These are phyloP conservation scores for Tuber indicum DNA, from an alignment of 495 filamentous ascomycete species.

Conservation along the genomic window DNA sequence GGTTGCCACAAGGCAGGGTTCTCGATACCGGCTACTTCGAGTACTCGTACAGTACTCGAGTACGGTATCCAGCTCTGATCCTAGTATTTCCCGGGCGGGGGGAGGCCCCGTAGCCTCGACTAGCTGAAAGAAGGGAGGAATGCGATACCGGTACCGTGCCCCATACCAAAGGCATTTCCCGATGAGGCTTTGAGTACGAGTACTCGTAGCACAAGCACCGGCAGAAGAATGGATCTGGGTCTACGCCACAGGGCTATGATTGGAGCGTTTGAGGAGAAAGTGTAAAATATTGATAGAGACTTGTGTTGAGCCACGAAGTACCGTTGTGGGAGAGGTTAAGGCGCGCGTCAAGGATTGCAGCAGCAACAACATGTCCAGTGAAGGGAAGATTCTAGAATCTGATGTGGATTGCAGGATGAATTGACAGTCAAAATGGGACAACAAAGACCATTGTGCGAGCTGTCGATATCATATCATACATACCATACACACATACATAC, in stretches of 20 bases:
- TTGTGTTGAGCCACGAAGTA: constrained; percentile 5
- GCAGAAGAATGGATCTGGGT: background rate
- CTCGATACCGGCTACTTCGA: background rate
- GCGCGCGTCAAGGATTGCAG: background rate
- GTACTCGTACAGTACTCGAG: no score
- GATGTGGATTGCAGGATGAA: constrained; percentile 1
- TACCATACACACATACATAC: background rate
- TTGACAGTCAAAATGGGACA: background rate
- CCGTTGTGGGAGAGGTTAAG: background rate
- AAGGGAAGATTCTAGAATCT: background rate
- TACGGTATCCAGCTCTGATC: background rate
- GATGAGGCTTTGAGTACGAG: background rate
- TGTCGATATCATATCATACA: background rate
- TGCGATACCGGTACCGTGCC: background rate
- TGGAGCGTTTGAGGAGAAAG: background rate
- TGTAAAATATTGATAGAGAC: background rate
- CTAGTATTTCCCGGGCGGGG: background rate
- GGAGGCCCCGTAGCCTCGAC: background rate
- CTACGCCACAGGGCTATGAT: background rate
- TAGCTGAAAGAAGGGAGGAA: background rate
- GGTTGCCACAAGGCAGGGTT: background rate
- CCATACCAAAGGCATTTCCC: background rate
- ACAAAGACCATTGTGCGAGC: background rate
- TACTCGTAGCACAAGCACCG: no score
- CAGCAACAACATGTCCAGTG: background rate